phyloP scores from a whole-genome alignment of 768 basidiomycete genomes.

The Lactarius hatsudake region DNA sequence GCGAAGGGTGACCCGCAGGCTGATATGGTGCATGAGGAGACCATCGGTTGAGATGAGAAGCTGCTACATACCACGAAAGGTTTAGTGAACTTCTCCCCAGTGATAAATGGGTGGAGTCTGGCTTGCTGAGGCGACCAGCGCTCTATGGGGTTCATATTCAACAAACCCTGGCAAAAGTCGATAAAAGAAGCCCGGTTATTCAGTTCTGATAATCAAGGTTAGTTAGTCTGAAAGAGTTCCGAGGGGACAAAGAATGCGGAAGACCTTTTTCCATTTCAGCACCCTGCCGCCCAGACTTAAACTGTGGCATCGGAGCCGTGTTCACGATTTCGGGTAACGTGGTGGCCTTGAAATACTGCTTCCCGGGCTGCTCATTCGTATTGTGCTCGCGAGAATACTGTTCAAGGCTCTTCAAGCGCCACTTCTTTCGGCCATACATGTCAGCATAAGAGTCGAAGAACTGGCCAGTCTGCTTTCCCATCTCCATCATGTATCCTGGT shows the following conservation, averaged over 20 bases:
- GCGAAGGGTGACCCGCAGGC: constrained; percentile 29
- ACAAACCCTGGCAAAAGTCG: constrained; percentile 93
- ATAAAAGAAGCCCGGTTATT: constrained; percentile 93
- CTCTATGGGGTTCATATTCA: constrained; percentile 92
- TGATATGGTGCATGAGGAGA: constrained; percentile 14
- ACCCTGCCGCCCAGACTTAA: constrained; percentile 67
- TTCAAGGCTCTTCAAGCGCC: constrained; percentile 84
- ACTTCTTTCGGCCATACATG: constrained; percentile 75
- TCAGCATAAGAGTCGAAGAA: constrained; percentile 87
- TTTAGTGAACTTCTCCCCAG: constrained; percentile 91
- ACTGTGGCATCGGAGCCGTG: constrained; percentile 87
- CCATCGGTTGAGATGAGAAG: constrained; percentile 11
- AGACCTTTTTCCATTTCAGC: constrained; percentile 88
- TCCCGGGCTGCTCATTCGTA: constrained; percentile 94
- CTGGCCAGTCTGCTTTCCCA: constrained; percentile 90
- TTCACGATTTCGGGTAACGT: constrained; percentile 95
- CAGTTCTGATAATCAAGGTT: constrained; percentile 57
- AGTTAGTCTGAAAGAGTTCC: background rate
- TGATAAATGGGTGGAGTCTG: constrained; percentile 93
- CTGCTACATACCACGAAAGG: constrained; percentile 66
- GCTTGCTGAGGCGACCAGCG: constrained; percentile 99
- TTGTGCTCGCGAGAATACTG: constrained; percentile 96
- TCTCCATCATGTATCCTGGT: constrained; percentile 89
- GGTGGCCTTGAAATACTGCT: constrained; percentile 97
- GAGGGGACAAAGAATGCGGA: background rate